phyloP scores from a whole-genome alignment of 257 asterid genomes.

The Hygrophila difformis region DNA sequence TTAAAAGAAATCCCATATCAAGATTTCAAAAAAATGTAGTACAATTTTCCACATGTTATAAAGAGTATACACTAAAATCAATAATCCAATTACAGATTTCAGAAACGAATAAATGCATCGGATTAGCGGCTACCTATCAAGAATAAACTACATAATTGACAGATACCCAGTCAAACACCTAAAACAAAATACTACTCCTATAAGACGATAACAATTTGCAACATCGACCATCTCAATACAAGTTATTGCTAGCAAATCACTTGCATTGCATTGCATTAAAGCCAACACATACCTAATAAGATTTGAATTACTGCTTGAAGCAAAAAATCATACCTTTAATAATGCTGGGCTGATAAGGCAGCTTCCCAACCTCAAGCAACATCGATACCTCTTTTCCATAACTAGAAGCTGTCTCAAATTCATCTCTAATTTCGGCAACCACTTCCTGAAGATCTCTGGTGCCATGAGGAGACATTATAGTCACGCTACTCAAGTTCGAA shows the following conservation, averaged over 20 bases:
- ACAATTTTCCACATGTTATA: neutral
- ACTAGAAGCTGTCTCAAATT: constrained; percentile 70
- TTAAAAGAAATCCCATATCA: neutral
- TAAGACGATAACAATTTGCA: too few species aligned
- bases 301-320: neutral
- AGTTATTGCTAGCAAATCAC: neutral
- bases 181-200: too few species aligned
- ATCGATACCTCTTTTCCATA: constrained; percentile 84
- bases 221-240: neutral
- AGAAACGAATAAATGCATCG: neutral
- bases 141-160: neutral
- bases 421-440: constrained; percentile 90
- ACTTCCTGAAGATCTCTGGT: constrained; percentile 75
- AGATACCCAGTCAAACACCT: neutral
- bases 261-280: neutral
- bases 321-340: constrained; percentile 49
- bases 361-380: constrained; percentile 91
- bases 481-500: constrained; percentile 48
- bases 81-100: too few species aligned
- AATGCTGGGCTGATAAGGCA: constrained; percentile 78
- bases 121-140: too few species aligned
- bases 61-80: neutral
- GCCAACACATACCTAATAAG: neutral
- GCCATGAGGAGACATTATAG: constrained; percentile 59
- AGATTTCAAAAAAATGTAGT: neutral